Conservation (phyloP, 192 early-diverging fungal genomes). For the Coemansia sp. region DNA sequence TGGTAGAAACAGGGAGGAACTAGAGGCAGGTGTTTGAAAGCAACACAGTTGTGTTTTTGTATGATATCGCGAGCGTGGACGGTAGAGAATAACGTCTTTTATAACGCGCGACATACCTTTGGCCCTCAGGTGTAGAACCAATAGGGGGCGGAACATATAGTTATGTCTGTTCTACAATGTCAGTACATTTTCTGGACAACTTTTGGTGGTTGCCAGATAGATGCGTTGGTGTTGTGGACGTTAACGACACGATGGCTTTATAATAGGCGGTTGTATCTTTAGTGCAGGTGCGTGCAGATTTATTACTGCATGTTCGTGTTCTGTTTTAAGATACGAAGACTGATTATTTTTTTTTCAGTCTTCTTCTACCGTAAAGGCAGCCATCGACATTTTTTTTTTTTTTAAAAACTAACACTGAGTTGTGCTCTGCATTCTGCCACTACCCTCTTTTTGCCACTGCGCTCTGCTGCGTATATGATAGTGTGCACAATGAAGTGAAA, state of each 20-base stretch:
- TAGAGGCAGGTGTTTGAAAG: background rate
- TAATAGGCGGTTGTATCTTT: constrained; percentile 16
- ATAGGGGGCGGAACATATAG: background rate
- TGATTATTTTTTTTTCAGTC: background rate
- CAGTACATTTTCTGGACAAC: background rate
- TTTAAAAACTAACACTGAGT: background rate
- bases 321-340: constrained; percentile 1
- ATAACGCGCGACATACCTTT: background rate
- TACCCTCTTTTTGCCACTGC: background rate
- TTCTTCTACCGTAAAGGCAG: constrained; percentile 31
- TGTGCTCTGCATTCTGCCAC: background rate
- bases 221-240: background rate
- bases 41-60: background rate
- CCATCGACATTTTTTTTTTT: constrained; percentile 13
- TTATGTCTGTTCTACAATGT: background rate
- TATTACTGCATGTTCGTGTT: background rate
- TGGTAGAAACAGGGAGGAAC: background rate
- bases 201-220: background rate
- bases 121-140: background rate
- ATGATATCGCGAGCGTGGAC: background rate
- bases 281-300: background rate
- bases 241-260: constrained; percentile 11
- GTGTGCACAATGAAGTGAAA: background rate
- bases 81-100: background rate
- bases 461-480: background rate